These are phyloP conservation scores for Pyrus pyrifolia DNA, from an alignment of 306 rosid species.

Conservation along the genomic window DNA sequence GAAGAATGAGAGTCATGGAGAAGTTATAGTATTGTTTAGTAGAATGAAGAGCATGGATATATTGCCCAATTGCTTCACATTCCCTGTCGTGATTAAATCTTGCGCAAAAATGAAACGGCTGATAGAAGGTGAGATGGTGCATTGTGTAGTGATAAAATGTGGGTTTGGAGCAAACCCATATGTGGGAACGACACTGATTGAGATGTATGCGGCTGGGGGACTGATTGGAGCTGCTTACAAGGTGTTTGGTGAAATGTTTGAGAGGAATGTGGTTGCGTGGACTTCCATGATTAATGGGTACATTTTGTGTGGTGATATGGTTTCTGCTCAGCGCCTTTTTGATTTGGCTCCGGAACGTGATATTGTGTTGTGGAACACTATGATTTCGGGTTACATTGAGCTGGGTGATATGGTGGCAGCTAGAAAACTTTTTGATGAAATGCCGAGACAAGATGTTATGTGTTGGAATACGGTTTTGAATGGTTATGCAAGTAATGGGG, in stretches of 20 bases:
- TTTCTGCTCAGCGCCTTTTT: constrained; percentile 45
- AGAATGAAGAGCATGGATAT: constrained; percentile 33
- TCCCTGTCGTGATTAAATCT: constrained; percentile 57
- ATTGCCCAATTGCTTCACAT: constrained; percentile 51
- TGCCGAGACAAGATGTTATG: constrained; percentile 55
- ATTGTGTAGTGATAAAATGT: constrained; percentile 39
- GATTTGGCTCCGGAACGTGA: constrained; percentile 60
- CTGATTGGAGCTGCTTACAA: constrained; percentile 42
- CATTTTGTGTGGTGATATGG: constrained; percentile 43
- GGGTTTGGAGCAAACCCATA: constrained; percentile 48
- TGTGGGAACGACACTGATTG: constrained; percentile 53
- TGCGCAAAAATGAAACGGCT: constrained; percentile 37
- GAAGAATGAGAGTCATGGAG: constrained; percentile 19
- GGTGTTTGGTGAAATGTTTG: constrained; percentile 56
- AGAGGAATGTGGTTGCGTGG: constrained; percentile 71
- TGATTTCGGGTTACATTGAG: constrained; percentile 59
- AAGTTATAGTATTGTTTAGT: constrained; percentile 39
- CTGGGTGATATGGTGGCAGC: constrained; percentile 46
- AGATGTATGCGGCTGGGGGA: constrained; percentile 46
- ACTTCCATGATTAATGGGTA: constrained; percentile 55
- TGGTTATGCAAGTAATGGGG: constrained; percentile 53
- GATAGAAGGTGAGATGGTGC: constrained; percentile 59
- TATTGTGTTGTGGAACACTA: constrained; percentile 59
- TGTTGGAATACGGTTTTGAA: constrained; percentile 67
- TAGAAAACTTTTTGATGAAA: constrained; percentile 47